phyloP scores from a whole-genome alignment of 108 stramenopile genomes.

The Cyclotella atomus region DNA sequence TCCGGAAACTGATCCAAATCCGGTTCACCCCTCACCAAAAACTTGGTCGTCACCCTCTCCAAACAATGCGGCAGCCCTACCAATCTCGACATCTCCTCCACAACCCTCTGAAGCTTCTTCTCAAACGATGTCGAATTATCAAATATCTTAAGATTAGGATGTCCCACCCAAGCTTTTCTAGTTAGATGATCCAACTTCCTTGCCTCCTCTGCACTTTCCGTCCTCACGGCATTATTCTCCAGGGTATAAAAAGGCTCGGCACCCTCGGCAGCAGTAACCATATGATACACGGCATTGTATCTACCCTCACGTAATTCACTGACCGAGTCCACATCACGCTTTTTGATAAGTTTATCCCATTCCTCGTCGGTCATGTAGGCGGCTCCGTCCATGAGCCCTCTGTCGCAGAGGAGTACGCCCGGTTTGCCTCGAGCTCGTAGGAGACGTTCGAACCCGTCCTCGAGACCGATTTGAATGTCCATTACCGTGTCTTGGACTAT shows the following conservation, averaged over 20 bases:
- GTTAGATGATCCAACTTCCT: conserved; percentile 73
- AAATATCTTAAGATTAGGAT: conserved; percentile 72
- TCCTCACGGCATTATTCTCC: conserved; percentile 90
- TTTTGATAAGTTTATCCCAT: conserved; percentile 63
- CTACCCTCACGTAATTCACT: conserved; percentile 81
- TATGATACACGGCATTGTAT: conserved; percentile 95
- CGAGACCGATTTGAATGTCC: conserved; percentile 83
- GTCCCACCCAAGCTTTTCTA: conserved; percentile 84
- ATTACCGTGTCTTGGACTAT: conserved; percentile 88
- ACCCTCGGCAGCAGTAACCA: conserved; percentile 95
- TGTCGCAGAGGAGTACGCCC: conserved; percentile 90
- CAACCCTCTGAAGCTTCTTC: conserved; percentile 79
- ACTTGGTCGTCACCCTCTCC: conserved; percentile 70
- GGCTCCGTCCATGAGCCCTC: conserved; percentile 93
- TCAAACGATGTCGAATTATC: conserved; percentile 90
- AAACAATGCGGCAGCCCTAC: conserved; percentile 80
- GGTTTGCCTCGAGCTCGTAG: conserved; percentile 81
- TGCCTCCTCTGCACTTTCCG: conserved; percentile 87
- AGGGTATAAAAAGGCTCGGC: conserved; percentile 86
- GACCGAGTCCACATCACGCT: conserved; percentile 54
- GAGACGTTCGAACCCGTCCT: conserved; percentile 85
- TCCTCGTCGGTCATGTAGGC: conserved; percentile 83
- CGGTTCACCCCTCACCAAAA: conserved; percentile 62
- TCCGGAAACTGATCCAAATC: conserved; percentile 59
- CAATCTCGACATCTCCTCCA: conserved; percentile 65